These are phyloP conservation scores for Casuarina equisetifolia DNA, from an alignment of 306 rosid species.

Conservation along the genomic window DNA sequence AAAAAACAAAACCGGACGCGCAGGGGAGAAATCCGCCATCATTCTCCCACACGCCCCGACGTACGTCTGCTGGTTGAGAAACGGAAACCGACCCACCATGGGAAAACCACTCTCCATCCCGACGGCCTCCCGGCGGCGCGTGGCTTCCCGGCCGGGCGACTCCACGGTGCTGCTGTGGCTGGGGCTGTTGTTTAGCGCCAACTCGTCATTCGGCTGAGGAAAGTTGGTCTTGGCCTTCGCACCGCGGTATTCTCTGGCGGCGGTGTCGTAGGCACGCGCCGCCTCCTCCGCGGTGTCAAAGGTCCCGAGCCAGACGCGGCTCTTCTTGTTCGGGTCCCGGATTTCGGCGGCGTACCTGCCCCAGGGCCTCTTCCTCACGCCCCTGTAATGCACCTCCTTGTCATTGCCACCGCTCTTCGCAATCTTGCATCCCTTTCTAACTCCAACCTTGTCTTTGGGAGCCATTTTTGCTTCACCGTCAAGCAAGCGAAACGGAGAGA, in stretches of 20 bases:
- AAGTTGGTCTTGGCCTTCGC: slow-evolving; percentile 55
- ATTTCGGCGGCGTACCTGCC: slow-evolving; percentile 66
- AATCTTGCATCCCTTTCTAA: slow-evolving; percentile 15
- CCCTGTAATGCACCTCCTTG: slow-evolving; percentile 46
- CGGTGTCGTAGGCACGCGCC: slow-evolving; percentile 51
- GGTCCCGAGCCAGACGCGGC: slow-evolving; percentile 59
- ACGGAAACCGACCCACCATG: slow-evolving; percentile 41
- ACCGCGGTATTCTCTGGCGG: slow-evolving; percentile 54
- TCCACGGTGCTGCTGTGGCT: slow-evolving; percentile 59
- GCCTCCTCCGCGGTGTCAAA: slow-evolving; percentile 65
- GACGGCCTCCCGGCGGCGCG: slow-evolving; percentile 17
- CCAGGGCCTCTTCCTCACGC: slow-evolving; percentile 56
- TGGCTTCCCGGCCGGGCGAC: slow-evolving; percentile 33
- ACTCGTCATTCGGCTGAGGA: slow-evolving; percentile 3
- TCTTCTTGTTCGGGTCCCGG: slow-evolving; percentile 54
- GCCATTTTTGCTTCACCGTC: slow-evolving; percentile 27
- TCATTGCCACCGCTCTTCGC: slow-evolving; percentile 6
- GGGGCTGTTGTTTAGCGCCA: slow-evolving; percentile 22
- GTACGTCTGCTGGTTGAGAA: slow-evolving; percentile 38
- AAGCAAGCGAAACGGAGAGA: too few relatives aligned
- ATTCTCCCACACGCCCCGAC: slow-evolving; percentile 17
- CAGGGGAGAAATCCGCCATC: slow-evolving; percentile 7
- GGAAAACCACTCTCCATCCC: neutral
- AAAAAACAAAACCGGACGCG: slow-evolving; percentile 38
- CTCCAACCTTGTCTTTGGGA: slow-evolving; percentile 4